Percentiles rank a stretch among this genome's conserved stretches.
Evolutionary conservation across 2,329 filamentous ascomycete genomes (phyloP).

Genomic region (Colletotrichum incanum): DNA sequence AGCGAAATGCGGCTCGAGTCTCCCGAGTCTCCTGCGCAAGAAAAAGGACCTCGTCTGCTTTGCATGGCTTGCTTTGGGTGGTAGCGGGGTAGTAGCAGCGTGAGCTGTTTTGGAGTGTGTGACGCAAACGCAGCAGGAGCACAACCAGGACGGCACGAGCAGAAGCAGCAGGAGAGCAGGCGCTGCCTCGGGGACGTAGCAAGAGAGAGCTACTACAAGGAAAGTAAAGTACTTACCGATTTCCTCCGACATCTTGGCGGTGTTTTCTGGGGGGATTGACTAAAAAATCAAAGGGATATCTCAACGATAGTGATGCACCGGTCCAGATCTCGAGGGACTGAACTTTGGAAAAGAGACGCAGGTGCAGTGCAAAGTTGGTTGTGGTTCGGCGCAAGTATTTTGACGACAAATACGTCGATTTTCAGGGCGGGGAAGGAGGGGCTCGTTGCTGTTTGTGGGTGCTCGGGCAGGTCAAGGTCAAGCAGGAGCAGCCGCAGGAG

Average conservation of each 20-base stretch:
- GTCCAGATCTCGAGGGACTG: conserved; percentile 36
- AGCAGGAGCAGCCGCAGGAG: conserved; percentile 26
- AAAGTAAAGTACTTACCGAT: conserved; percentile 55
- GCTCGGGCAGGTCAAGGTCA: conserved; percentile 42
- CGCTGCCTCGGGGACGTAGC: neutral
- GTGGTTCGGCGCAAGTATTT: conserved; percentile 39
- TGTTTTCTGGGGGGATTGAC: conserved; percentile 37
- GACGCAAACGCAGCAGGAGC: conserved; percentile 44
- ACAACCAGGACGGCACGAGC: conserved; percentile 46
- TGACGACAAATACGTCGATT: conserved; percentile 45
- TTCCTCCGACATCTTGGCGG: conserved; percentile 62
- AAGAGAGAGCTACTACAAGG: conserved; percentile 2
- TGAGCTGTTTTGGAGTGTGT: conserved; percentile 46
- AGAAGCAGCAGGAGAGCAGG: conserved; percentile 14
- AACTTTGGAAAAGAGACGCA: conserved; percentile 32
- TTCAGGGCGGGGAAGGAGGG: conserved; percentile 45
- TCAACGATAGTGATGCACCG: conserved; percentile 40
- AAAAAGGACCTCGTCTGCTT: conserved; percentile 9
- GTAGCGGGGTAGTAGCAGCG: conserved; percentile 36
- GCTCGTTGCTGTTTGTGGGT: conserved; percentile 42
- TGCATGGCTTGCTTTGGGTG: conserved; percentile 19
- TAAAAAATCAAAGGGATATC: conserved; percentile 31
- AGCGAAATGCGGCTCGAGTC: conserved; percentile 16
- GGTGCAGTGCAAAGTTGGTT: conserved; percentile 41
- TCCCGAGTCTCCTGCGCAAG: conserved; percentile 24